Evolutionary conservation across 257 asterid species (phyloP).

Genomic region (Echium plantagineum): DNA sequence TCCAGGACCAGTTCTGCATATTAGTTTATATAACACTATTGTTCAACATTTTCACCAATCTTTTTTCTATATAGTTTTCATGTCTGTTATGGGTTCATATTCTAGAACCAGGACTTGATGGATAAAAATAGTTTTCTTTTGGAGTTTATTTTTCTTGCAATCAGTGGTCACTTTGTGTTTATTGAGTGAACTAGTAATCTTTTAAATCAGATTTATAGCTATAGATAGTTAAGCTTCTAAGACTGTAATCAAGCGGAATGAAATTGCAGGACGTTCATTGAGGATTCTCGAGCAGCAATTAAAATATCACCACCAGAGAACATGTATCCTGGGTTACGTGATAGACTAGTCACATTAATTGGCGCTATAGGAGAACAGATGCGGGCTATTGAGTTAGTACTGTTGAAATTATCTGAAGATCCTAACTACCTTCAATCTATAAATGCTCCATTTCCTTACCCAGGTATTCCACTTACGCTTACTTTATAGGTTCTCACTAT

Average conservation of each 20-base stretch:
- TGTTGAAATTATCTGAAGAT: constrained; percentile 13
- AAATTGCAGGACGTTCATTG: constrained; percentile 22
- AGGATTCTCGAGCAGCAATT: constrained; percentile 17
- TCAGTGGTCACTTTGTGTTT: not conserved
- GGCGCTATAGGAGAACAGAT: constrained; percentile 15
- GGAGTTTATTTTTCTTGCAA: no score
- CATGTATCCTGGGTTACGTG: constrained; percentile 17
- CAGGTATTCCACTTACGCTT: constrained; percentile 1
- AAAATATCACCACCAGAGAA: constrained; percentile 24
- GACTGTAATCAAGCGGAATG: constrained; percentile 15
- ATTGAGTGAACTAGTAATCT: not conserved
- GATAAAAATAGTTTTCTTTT: no score
- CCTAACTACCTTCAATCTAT: constrained; percentile 8
- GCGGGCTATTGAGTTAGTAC: constrained; percentile 16
- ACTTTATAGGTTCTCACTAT: not conserved
- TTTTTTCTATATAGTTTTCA: no score
- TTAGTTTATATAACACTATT: no score
- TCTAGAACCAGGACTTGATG: no score
- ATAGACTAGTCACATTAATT: constrained; percentile 11
- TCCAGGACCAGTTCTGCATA: no score
- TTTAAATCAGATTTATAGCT: no score
- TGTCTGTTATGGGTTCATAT: no score
- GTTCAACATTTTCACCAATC: no score
- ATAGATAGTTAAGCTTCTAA: no score
- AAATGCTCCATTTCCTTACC: constrained; percentile 11